Evolutionary conservation across 1,139 yeast genomes (phyloP), one percentile per base, ranked within the genome.

Genomic region (Lodderomyces orthopsilosis): DNA sequence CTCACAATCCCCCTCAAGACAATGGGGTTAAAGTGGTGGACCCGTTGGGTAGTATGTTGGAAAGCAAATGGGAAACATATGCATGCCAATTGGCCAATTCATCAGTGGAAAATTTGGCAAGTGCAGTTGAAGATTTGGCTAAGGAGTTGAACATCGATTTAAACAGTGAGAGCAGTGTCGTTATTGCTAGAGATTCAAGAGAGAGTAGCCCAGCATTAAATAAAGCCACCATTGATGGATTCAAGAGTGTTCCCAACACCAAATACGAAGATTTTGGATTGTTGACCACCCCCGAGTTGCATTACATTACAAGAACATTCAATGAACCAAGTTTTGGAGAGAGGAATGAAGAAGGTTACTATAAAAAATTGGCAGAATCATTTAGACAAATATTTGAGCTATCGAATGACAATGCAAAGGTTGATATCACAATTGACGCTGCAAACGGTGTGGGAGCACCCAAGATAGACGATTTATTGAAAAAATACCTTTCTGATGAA

Each of bases 401-500:
- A 9, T 53, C 66, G 3, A 33, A 19, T 1, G 13, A 9, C 2
- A 12, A 13, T 13, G 54, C 62, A 34, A 68, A 71, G 44, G 62
- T 75, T 36, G 68, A 65, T 41, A 72, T 88, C 51, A 77, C 83
- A 4, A 79, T 91, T 32, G 98, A 91, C 65, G 81, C 89, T 33
- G 98, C 98, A 8, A 93, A 93, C 59, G 99, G 99, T 13, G 88
- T 93, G 35, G 99, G 98, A 13, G 96, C 93, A 1, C 88, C 90
- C 17, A 86, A 87, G 59, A 70, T 84, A 24, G 56, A 64, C 23
- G 73, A 75, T 36, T 66, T 85, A 48, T 60, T 80, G 26, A 63
- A 68, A 21, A 55, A 67, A 17, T 65, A 70, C 43, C 64, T 84
- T 47, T 52, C 61, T 2, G 61, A 70, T 1, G 61, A 75, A 33